phyloP scores from a whole-genome alignment of 371 early-diverging fungal species.

The Thermomucor indicae-seudaticae region DNA sequence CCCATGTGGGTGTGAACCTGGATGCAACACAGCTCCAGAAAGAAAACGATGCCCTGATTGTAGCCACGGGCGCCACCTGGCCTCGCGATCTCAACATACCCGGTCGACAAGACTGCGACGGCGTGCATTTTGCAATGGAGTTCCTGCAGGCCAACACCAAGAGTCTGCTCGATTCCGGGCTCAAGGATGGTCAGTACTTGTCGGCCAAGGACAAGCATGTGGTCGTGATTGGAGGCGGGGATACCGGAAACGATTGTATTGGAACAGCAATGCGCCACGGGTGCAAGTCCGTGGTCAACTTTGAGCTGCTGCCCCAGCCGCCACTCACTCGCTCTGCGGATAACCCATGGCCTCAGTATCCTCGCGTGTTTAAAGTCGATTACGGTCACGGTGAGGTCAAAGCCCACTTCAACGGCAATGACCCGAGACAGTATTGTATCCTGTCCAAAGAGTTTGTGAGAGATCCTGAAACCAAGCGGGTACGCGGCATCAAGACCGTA shows the following conservation, averaged over 20 bases:
- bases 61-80: slow-evolving; percentile 96
- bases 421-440: slow-evolving; percentile 91
- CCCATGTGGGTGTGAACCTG: slow-evolving; percentile 82
- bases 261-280: slow-evolving; percentile 94
- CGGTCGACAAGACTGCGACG: slow-evolving; percentile 78
- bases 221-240: slow-evolving; percentile 96
- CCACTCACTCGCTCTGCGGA: slow-evolving; percentile 74
- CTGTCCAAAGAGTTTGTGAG: slow-evolving; percentile 91
- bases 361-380: slow-evolving; percentile 89
- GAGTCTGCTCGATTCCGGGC: slow-evolving; percentile 72
- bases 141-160: slow-evolving; percentile 89
- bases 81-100: slow-evolving; percentile 92
- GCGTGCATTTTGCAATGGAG: slow-evolving; percentile 97
- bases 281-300: slow-evolving; percentile 88
- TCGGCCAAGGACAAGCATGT: slow-evolving; percentile 90
- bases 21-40: slow-evolving; percentile 59
- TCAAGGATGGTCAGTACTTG: slow-evolving; percentile 73
- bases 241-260: slow-evolving; percentile 96
- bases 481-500: slow-evolving; percentile 90
- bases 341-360: slow-evolving; percentile 97
- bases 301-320: slow-evolving; percentile 93
- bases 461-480: slow-evolving; percentile 65
- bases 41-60: slow-evolving; percentile 76
- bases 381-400: slow-evolving; percentile 93
- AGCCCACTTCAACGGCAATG: slow-evolving; percentile 77